These are phyloP conservation scores for Didymella lethalis DNA, from an alignment of 2,329 filamentous ascomycete species.

Conservation along the genomic window DNA sequence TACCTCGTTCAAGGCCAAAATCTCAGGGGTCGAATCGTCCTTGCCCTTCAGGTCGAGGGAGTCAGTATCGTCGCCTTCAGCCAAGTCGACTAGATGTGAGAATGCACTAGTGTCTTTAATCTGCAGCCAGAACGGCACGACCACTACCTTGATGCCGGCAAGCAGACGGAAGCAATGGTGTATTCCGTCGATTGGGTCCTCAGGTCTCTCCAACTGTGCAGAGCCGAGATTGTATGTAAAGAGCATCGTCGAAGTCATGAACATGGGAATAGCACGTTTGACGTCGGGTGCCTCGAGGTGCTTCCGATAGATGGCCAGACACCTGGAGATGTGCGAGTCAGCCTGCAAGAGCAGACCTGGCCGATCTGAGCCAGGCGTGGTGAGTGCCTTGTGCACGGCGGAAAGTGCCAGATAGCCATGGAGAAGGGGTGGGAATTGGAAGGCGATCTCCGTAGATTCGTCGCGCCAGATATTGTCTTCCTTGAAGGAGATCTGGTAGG, in stretches of 20 bases:
- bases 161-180: slow-evolving; percentile 43
- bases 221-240: slow-evolving; percentile 42
- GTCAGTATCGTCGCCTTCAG: slow-evolving; percentile 19
- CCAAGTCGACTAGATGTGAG: slow-evolving; percentile 24
- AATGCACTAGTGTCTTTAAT: slow-evolving; percentile 32
- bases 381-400: slow-evolving; percentile 38
- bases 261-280: slow-evolving; percentile 40
- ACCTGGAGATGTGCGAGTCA: slow-evolving; percentile 38
- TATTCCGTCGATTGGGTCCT: slow-evolving; percentile 39
- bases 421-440: slow-evolving; percentile 42
- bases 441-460: slow-evolving; percentile 34
- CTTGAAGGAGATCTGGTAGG: slow-evolving; percentile 18
- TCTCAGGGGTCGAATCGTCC: slow-evolving; percentile 29
- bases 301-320: slow-evolving; percentile 35
- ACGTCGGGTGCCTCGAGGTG: slow-evolving; percentile 32
- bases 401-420: slow-evolving; percentile 42
- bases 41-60: slow-evolving; percentile 24
- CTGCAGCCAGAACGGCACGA: slow-evolving; percentile 33
- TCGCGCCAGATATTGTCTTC: slow-evolving; percentile 29
- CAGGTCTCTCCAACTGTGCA: slow-evolving; percentile 37
- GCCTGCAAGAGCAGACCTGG: slow-evolving; percentile 37
- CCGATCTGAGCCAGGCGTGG: slow-evolving; percentile 30
- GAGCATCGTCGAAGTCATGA: slow-evolving; percentile 39
- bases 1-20: slow-evolving; percentile 35
- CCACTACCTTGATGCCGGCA: slow-evolving; percentile 38